A percentile compares a stretch with the other conserved stretches of the same genome.
These are phyloP conservation scores for Hypoxylon rubiginosum DNA, from an alignment of 2,329 filamentous ascomycete genomes.

Conservation along the genomic window DNA sequence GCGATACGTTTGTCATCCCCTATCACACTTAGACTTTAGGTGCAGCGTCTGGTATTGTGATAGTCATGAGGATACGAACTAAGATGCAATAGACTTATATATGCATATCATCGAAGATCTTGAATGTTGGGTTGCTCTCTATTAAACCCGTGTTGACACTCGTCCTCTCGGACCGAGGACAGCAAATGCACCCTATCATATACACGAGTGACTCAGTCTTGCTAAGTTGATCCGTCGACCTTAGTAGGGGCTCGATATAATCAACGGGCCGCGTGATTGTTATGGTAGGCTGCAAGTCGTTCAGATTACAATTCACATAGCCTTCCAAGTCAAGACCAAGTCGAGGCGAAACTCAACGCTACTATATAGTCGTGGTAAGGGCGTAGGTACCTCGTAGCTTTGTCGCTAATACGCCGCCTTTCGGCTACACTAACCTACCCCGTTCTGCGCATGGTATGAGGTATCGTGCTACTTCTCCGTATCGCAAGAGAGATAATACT, in stretches of 20 bases:
- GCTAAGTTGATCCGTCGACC: background rate
- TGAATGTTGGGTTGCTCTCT: background rate
- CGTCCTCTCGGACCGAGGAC: background rate
- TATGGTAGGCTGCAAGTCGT: background rate
- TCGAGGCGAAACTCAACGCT: background rate
- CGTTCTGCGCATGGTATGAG: background rate
- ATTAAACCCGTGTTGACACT: background rate
- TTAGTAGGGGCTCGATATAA: background rate
- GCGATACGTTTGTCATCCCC: background rate
- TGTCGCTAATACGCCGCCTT: background rate
- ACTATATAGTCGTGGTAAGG: background rate
- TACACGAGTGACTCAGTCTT: background rate
- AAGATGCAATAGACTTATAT: background rate
- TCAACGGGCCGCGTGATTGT: background rate
- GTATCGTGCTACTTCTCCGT: background rate
- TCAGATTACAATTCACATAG: background rate
- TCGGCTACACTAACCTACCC: background rate
- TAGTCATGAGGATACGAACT: background rate
- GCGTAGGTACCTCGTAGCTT: no score
- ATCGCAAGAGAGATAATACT: background rate
- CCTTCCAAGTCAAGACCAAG: background rate
- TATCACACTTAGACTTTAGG: background rate
- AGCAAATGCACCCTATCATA: background rate
- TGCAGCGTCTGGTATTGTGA: background rate
- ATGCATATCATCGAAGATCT: background rate